Evolutionary conservation across 2,329 filamentous ascomycete genomes (phyloP), one percentile per base, ranked within the genome.

Genomic region (Metarhizium guizhouense): DNA sequence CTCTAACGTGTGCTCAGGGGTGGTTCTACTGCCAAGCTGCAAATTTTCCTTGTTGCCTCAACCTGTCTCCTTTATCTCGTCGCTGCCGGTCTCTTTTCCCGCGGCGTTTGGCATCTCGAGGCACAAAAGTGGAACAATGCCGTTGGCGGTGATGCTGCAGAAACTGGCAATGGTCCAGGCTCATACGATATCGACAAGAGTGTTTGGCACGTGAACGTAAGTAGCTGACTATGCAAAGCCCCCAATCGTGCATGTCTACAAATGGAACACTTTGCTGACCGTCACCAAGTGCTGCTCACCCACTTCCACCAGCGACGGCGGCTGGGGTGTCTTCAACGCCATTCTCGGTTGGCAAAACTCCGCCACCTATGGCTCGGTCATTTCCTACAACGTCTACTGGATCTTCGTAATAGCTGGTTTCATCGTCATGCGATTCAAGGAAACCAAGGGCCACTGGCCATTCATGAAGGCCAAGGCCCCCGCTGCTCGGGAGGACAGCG

Each of bases 311-410:
- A 86, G 87, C 32, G 86, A 86, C 51, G 84, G 86, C 42, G 88
- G 87, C 48, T 95, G 90, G 90, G 89, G 88, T 55, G 84, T 95
- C 61, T 90, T 95, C 77, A 93, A 95, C 64, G 84, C 88, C 57
- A 78, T 95, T 54, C 77, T 95, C 11, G 90, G 91, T 57, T 96
- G 91, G 91, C 82, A 84, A 58, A 95, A 95, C 74, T 90, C 87
- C 13, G 91, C 88, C 5, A 95, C 90, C 2, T 91, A 93, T 64
- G 90, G 90, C 53, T 92, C 88, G 1, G 87, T 95, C 60, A 84
- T 95, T 59, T 85, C 87, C 1, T 95, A 95, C 74, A 95, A 94
- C 67, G 57, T 93, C 16, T 95, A 95, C 74, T 96, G 90, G 91
- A 72, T 94, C 52, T 76, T 75, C 8, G 81, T 94, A 61, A 90